These are phyloP conservation scores for Coemansia sp. DNA, from an alignment of 371 early-diverging fungal genomes.

Conservation along the genomic window DNA sequence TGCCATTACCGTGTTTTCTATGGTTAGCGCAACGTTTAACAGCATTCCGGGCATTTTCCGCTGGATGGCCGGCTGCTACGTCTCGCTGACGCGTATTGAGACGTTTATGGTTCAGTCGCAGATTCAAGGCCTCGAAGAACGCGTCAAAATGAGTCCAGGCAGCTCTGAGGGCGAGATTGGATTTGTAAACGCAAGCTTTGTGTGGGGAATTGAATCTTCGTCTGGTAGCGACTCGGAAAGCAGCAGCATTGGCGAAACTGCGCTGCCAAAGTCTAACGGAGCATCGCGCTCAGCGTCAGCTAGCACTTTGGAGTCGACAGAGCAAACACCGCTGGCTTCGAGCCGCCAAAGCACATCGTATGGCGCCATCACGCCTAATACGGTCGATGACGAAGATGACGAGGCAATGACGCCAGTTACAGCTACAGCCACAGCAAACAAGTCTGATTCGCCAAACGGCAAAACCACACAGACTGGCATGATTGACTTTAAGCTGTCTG, in stretches of 20 bases:
- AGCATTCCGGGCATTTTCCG: slow-evolving; percentile 67
- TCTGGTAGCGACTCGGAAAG: neutral
- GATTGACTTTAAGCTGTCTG: slow-evolving; percentile 52
- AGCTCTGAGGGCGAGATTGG: slow-evolving; percentile 20
- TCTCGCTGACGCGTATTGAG: slow-evolving; percentile 75
- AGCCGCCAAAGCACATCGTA: slow-evolving; percentile 8
- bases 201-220: slow-evolving; percentile 26
- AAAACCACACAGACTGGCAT: neutral
- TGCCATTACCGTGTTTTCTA: slow-evolving; percentile 62
- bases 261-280: neutral
- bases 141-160: slow-evolving; percentile 7
- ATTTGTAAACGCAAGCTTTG: slow-evolving; percentile 44
- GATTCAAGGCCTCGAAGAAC: slow-evolving; percentile 51
- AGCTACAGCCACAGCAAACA: neutral
- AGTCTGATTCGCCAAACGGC: neutral
- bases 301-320: slow-evolving; percentile 6
- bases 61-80: slow-evolving; percentile 64
- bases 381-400: neutral
- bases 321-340: slow-evolving; percentile 24
- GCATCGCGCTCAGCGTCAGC: neutral
- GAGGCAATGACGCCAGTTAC: neutral
- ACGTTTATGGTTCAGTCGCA: slow-evolving; percentile 73
- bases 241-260: neutral
- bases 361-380: neutral
- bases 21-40: slow-evolving; percentile 68